Percentiles rank a stretch among this genome's conserved stretches.
Conservation (phyloP, 164 flowering plant genomes). For the Hamamelis virginiana region DNA sequence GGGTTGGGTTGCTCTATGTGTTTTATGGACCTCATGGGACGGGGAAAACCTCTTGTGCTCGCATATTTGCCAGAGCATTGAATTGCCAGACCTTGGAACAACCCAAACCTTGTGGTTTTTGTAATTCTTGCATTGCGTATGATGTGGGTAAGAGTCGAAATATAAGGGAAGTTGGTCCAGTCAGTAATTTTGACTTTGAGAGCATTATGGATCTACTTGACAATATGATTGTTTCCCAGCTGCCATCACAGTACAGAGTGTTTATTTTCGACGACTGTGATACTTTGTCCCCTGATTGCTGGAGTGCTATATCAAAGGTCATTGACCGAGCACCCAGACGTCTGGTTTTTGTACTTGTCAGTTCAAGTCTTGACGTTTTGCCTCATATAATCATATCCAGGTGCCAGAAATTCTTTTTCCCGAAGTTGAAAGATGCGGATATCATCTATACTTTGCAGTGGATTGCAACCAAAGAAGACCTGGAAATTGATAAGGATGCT, state of each 20-base stretch:
- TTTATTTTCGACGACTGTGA: constrained; percentile 95
- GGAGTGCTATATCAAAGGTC: constrained; percentile 94
- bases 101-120: constrained; percentile 84
- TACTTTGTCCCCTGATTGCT: constrained; percentile 72
- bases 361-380: constrained; percentile 82
- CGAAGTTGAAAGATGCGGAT: constrained; percentile 94
- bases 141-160: constrained; percentile 67
- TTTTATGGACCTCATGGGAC: constrained; percentile 98
- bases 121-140: constrained; percentile 79
- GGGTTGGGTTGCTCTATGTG: constrained; percentile 78
- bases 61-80: constrained; percentile 85
- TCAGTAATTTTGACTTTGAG: constrained; percentile 72
- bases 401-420: constrained; percentile 97
- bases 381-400: constrained; percentile 91
- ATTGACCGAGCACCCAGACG: constrained; percentile 90
- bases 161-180: constrained; percentile 84
- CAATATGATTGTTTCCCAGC: constrained; percentile 49
- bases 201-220: constrained; percentile 73
- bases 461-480: constrained; percentile 79
- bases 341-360: constrained; percentile 80
- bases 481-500: constrained; percentile 90
- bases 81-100: constrained; percentile 77
- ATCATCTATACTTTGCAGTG: constrained; percentile 75
- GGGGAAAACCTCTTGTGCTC: constrained; percentile 95
- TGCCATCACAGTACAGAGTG: constrained; percentile 62